Evolutionary conservation across 306 rosid genomes (phyloP), one percentile per base, ranked within the genome.

Genomic region (Quercus gilva): DNA sequence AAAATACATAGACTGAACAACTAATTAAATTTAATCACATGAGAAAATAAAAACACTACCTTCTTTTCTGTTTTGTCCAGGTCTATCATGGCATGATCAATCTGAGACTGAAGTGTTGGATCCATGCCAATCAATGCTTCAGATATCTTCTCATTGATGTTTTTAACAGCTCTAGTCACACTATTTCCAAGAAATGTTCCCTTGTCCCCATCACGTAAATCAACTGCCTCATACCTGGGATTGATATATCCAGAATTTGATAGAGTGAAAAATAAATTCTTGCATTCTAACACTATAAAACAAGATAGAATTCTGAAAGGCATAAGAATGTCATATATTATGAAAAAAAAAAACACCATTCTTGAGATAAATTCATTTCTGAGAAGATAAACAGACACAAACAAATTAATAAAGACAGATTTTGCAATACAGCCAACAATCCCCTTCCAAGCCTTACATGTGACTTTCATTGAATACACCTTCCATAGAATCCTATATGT

Each of bases 31-130:
- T 33, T 17, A 43, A 57, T 60, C 19, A 41, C 70, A 56, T 20
- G 4, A 14, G 43, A 84, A 69, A 57, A 15, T 35, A 43, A 70
- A 53, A 26, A 20, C 2, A 43, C 4, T 64, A 92, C 98, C 99
- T 92, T 95, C 87, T 95, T 95, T 83, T 91, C 99, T n/a, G 99
- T 92, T 86, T 83, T 95, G 82, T 95, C 98, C 67, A 95, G 86
- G 88, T 91, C 98, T 43, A 83, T 91, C 98, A 95, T 91, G 60
- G 96, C 98, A 79, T 90, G 93, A 84, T 95, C 99, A 91, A 95
- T 90, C 88, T 95, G 98, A 8, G 90, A 84, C 76, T 95, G 99
- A 73, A 91, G 94, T 2, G 87, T 91, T 43, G 99, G 99, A 84
- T 92, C 97, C 98, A 93, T 92, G 80, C 98, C 99, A 69, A 91